Conservation (phyloP, 768 basidiomycete genomes). For the Cyclocybe aegerita region DNA sequence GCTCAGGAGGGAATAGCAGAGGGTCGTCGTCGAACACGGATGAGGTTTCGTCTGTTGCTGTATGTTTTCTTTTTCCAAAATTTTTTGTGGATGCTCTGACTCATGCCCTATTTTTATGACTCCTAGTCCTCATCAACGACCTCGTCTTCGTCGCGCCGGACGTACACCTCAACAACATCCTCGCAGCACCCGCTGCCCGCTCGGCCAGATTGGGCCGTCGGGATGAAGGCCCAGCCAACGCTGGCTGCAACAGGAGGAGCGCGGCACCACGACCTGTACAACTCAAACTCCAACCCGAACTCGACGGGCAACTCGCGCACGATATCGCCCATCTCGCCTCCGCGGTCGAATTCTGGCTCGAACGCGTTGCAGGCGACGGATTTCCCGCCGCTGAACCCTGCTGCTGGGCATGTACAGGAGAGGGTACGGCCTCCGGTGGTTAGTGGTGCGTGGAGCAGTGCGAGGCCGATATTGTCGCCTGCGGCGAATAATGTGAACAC, state of each 20-base stretch:
- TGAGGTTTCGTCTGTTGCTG: constrained; percentile 75
- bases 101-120: constrained; percentile 8
- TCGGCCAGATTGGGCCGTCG: constrained; percentile 88
- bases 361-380: constrained; percentile 56
- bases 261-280: constrained; percentile 49
- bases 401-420: constrained; percentile 42
- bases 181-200: constrained; percentile 77
- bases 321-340: constrained; percentile 40
- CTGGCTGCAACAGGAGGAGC: constrained; percentile 37
- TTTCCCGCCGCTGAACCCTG: constrained; percentile 66
- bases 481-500: constrained; percentile 18
- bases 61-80: constrained; percentile 39
- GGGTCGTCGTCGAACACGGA: constrained; percentile 61
- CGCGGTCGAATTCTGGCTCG: constrained; percentile 31
- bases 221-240: constrained; percentile 74
- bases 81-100: not conserved
- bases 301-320: constrained; percentile 35
- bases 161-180: constrained; percentile 72
- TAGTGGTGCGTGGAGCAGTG: constrained; percentile 72
- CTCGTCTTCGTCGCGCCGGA: constrained; percentile 78
- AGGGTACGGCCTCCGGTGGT: constrained; percentile 49
- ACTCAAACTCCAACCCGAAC: constrained; percentile 9
- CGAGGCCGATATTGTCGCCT: constrained; percentile 50
- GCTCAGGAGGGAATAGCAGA: constrained; percentile 48
- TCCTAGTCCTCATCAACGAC: constrained; percentile 69